Evolutionary conservation across 148 eudicot genomes (phyloP).

Genomic region (Tetragonia tetragonoides): DNA sequence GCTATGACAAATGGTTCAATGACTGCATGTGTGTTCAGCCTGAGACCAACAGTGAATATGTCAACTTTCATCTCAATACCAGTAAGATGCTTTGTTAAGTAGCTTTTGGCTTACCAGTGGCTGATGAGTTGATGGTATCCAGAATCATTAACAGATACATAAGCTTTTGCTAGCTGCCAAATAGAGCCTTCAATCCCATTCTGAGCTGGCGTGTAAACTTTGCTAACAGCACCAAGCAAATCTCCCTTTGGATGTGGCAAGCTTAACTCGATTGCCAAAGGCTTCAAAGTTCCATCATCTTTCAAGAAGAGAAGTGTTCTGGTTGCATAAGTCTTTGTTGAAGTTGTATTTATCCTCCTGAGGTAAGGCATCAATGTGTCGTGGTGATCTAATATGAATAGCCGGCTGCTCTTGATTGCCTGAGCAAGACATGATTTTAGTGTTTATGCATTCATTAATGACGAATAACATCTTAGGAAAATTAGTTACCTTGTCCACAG

Average conservation of each 20-base stretch:
- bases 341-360: slow-evolving; percentile 50
- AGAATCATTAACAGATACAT: slow-evolving; percentile 73
- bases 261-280: slow-evolving; percentile 68
- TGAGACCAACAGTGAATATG: slow-evolving; percentile 18
- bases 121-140: slow-evolving; percentile 80
- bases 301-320: slow-evolving; percentile 64
- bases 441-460: no score
- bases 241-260: slow-evolving; percentile 56
- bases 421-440: slow-evolving; percentile 5
- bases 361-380: slow-evolving; percentile 67
- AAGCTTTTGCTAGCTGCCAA: slow-evolving; percentile 87
- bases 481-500: slow-evolving; percentile 50
- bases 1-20: slow-evolving; percentile 87
- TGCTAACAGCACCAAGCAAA: slow-evolving; percentile 48
- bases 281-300: slow-evolving; percentile 65
- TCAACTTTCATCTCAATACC: no score
- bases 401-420: slow-evolving; percentile 51
- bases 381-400: slow-evolving; percentile 70
- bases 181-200: slow-evolving; percentile 49
- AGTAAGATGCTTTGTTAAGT: not conserved
- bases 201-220: slow-evolving; percentile 49
- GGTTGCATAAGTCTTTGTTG: slow-evolving; percentile 62
- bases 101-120: slow-evolving; percentile 61
- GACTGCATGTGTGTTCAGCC: slow-evolving; percentile 76
- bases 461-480: not conserved